Evolutionary conservation across 1,139 yeast species (phyloP).

Genomic region (Saccharomyces hybrid): DNA sequence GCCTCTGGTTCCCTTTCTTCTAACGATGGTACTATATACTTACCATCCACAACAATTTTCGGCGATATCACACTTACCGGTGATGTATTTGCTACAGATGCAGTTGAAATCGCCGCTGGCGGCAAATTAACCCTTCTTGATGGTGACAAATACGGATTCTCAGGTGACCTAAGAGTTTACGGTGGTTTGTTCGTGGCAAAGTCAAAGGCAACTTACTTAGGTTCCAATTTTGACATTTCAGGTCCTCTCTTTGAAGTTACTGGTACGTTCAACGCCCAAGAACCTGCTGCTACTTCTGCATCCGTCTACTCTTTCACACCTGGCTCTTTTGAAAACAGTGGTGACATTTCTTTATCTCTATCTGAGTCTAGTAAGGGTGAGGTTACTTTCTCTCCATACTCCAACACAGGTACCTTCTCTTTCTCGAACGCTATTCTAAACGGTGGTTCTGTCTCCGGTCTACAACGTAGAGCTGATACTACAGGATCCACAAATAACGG

Average conservation of each 20-base stretch:
- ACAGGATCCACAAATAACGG: too few species aligned
- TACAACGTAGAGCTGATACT: too few species aligned
- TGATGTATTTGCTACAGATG: conserved; percentile 2
- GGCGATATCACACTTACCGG: conserved; percentile 1
- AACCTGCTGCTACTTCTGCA: too few species aligned
- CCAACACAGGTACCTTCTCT: too few species aligned
- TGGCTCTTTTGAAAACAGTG: too few species aligned
- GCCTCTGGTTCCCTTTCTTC: not conserved
- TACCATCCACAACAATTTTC: not conserved
- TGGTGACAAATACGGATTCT: conserved; percentile 1
- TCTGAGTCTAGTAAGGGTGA: too few species aligned
- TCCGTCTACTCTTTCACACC: too few species aligned
- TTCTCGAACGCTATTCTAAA: too few species aligned
- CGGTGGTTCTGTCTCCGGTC: too few species aligned
- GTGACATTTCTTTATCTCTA: too few species aligned
- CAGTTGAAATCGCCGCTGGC: not conserved
- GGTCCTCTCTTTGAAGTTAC: not conserved
- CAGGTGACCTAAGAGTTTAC: not conserved
- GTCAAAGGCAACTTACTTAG: not conserved
- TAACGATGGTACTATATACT: not conserved
- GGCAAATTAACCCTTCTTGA: conserved; percentile 1
- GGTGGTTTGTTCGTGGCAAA: conserved; percentile 1
- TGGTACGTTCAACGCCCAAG: too few species aligned
- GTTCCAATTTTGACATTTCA: not conserved
- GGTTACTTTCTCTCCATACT: too few species aligned